Evolutionary conservation across 139 green algal species (phyloP), one percentile per base, ranked within the genome.

Genomic region (Chlorella sp.): DNA sequence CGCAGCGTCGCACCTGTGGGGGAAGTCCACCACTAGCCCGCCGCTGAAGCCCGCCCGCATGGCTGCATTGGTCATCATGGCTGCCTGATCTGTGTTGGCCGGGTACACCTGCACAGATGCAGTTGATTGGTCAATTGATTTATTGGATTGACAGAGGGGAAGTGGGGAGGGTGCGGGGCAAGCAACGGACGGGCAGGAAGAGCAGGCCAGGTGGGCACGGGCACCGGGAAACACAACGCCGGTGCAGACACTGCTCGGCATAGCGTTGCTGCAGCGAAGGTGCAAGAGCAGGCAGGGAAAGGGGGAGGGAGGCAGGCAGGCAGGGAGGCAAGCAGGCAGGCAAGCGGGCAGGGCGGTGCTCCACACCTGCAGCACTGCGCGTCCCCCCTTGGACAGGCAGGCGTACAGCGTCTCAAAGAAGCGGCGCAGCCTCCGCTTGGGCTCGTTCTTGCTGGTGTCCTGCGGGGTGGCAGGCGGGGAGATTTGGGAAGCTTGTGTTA

Each of bases 21-120:
- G 98, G 92, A 97, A 99, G 92, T 99, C 98, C 37, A 99, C 96
- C 16, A 99, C 97, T 36, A 99, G 91, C 19, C 98, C 98, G 19
- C 98, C 98, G 71, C 92, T 95, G 93, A 99, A 99, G 39, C 98
- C 98, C 1, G 95, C 97, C 84, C 93, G 92, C 88, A 99, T 99
- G 4, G 98, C 98, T 1, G 97, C 93, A 34, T 92, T 94, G 28
- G 97, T 96, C 84, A 99, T 95, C 97, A 99, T 98, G 85, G 98
- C 94, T 21, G 98, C 97, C 91, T 98, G 95, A 71, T 89, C 85
- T 11, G 85, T 89, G 85, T 89, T 89, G 32, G 69, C 85, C 1
- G 89, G 89, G 60, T 91, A 91, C 18, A 81, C 24, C 79, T 85
- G 79, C 48, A 57, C 48, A 57, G 48, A 57, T n/a, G n/a, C n/a